A percentile compares a stretch with the other conserved stretches of the same genome.
phyloP scores from a whole-genome alignment of 352 stramenopile genomes.

The Phytophthora pseudosyringae region DNA sequence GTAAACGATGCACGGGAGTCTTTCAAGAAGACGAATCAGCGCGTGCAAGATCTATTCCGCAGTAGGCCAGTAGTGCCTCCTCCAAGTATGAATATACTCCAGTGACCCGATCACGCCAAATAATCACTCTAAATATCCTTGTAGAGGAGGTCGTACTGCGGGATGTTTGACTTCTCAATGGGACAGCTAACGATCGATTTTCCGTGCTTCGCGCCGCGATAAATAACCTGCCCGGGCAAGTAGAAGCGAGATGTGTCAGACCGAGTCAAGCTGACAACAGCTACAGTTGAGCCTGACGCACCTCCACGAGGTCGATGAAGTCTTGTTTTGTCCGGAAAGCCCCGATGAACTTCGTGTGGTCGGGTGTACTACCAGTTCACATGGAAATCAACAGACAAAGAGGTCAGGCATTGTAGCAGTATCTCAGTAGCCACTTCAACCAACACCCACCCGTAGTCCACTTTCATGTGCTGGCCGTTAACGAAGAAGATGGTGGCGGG shows the following conservation, averaged over 20 bases:
- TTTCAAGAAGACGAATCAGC: slow-evolving; percentile 63
- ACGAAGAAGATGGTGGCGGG: slow-evolving; percentile 89
- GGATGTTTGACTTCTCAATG: slow-evolving; percentile 79
- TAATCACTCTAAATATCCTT: slow-evolving; percentile 65
- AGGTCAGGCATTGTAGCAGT: not conserved
- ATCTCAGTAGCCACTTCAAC: not conserved
- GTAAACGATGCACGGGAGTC: slow-evolving; percentile 42
- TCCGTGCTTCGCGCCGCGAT: slow-evolving; percentile 75
- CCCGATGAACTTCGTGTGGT: slow-evolving; percentile 91
- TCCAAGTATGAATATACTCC: slow-evolving; percentile 37
- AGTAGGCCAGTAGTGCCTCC: slow-evolving; percentile 51
- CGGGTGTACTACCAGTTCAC: slow-evolving; percentile 58
- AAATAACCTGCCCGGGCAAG: slow-evolving; percentile 66
- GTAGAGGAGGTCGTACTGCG: slow-evolving; percentile 85
- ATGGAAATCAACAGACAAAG: no score
- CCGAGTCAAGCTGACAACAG: not conserved
- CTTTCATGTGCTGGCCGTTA: slow-evolving; percentile 91
- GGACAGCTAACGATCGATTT: slow-evolving; percentile 86
- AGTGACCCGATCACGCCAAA: slow-evolving; percentile 14
- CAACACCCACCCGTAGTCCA: slow-evolving; percentile 81
- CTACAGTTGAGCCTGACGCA: slow-evolving; percentile 20
- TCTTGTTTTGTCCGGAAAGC: slow-evolving; percentile 82
- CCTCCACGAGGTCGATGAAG: slow-evolving; percentile 88
- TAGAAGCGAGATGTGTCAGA: slow-evolving; percentile 4
- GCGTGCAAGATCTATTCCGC: slow-evolving; percentile 65